Base-by-base conservation (phyloP, 202 grass and related monocot species). In the Setaria viridis region DNA sequence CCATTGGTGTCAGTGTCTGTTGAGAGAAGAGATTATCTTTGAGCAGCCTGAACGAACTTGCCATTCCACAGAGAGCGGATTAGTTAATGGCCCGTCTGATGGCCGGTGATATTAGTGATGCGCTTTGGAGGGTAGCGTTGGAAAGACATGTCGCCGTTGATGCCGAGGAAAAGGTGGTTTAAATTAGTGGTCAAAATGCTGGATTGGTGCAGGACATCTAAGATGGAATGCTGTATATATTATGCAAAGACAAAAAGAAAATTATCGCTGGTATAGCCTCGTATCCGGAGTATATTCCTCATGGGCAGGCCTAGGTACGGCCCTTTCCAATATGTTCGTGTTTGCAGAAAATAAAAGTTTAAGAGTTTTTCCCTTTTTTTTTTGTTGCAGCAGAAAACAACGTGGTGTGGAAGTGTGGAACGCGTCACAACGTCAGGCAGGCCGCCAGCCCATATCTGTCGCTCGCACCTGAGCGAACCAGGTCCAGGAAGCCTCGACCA, bases 111-210 rank as follows among this genome's bases (percentile, higher is more conserved):
- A 56, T 32, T 56, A 6, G 50, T 75, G 33, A 81, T 49, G 79
- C 2, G 14, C 16, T 39, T 58, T 81, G 78, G 20, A 59, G 60
- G 6, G 37, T 68, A 87, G 70, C 15, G 60, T 81, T 58, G 78
- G 29, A 75, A 75, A 87, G 70, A 49, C 43, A 13, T n/a, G 60
- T 68, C 11, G 1, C 60, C 70, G 85, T 58, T 81, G 70, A 87
- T 81, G 37, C 63, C 85, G 68, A 81, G 68, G 70, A 37, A 39
- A 57, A 65, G 1, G 29, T 5, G 34, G 13, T 9, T 29, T 63
- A 50, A 19, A 30, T 62, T 39, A 34, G 60, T 71, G 45, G 3
- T 11, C 0, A 14, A 14, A 45, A 25, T 3, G 5, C 4, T 20
- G 48, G 7, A 81, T 3, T 72, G 21, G 15, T 29, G 37, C 8